Base-by-base conservation (phyloP, 208 protist species). In the Leishmania mexicana region DNA sequence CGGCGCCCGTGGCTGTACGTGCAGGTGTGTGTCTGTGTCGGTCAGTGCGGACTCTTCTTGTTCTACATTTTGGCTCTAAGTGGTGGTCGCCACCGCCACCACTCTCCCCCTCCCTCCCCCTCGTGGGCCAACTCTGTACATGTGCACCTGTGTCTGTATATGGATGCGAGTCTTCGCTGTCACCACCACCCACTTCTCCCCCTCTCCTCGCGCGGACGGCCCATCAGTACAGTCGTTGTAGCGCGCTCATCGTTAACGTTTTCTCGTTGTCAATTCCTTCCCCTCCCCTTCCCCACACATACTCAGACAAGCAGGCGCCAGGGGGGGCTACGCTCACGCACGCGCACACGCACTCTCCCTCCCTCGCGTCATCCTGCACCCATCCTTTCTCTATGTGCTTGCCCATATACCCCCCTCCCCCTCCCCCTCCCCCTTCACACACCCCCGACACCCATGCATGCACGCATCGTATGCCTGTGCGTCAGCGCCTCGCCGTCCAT, bases 1-100 rank as follows among this genome's bases (percentile, higher is more conserved):
- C 45, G 10, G 45, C 45, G 45, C 11, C 45, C 11, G 45, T 47
- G 45, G 45, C 62, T 19, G 13, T 19, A 75, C 47, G 13, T 71
- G 53, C 65, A 62, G 17, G 11, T 76, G 35, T 76, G 47, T 76
- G 53, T 76, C 35, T 53, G 45, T 62, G 53, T 62, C 45, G 24
- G n/a, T 28, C 31, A 45, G 58, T 64, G 58, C 24, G 3, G 13
- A 31, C 31, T 64, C 58, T 64, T 28, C 8, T 10, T 62, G 3
- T 62, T 2, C 28, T 3, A 17, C 2, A 15, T 31, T 47, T 47
- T 47, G 8, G 8, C 13, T 64, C 19, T 64, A 64, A 64, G 58
- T 24, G 21, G 45, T 47, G 57, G 28, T 62, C 6, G 13, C 58
- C 28, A 3, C 49, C 38, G 28, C 53, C 40, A 40, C 68, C 45